Evolutionary conservation across 306 rosid genomes (phyloP).

Genomic region (Trifolium pratense): DNA sequence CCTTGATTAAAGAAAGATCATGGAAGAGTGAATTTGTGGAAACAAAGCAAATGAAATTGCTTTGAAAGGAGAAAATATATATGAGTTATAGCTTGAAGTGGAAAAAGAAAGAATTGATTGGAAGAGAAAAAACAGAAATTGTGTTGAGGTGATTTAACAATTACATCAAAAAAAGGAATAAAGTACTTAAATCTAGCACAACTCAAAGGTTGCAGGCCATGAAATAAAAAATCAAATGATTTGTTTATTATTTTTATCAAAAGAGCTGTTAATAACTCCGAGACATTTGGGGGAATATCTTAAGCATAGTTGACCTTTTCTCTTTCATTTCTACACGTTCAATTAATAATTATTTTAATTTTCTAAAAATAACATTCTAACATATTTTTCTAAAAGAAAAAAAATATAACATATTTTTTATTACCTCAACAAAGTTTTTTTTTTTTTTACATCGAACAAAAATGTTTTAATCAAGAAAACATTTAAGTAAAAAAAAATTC

Average conservation of each 20-base stretch:
- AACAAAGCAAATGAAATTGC: constrained; percentile 31
- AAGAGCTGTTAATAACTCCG: constrained; percentile 5
- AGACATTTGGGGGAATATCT: constrained; percentile 19
- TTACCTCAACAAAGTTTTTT: too few species aligned
- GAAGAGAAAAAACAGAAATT: constrained; percentile 33
- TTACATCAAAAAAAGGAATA: constrained; percentile 14
- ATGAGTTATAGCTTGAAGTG: constrained; percentile 9
- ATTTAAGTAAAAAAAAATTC: too few species aligned
- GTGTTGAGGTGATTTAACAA: constrained; percentile 10
- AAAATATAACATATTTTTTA: too few species aligned
- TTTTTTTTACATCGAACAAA: too few species aligned
- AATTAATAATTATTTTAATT: background rate
- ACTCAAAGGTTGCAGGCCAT: constrained; percentile 50
- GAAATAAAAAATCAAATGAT: constrained; percentile 14
- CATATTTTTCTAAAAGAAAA: background rate
- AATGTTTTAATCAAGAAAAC: too few species aligned
- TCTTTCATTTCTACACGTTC: background rate
- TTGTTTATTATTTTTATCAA: constrained; percentile 36
- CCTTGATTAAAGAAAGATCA: constrained; percentile 54
- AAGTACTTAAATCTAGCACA: constrained; percentile 39
- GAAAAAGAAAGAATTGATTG: background rate
- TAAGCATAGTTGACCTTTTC: constrained; percentile 40
- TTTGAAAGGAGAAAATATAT: constrained; percentile 30
- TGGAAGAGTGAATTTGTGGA: constrained; percentile 42
- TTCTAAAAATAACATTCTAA: background rate